Base-by-base conservation (phyloP, 2,329 filamentous ascomycete genomes). In the Xylariaceae sp. region DNA sequence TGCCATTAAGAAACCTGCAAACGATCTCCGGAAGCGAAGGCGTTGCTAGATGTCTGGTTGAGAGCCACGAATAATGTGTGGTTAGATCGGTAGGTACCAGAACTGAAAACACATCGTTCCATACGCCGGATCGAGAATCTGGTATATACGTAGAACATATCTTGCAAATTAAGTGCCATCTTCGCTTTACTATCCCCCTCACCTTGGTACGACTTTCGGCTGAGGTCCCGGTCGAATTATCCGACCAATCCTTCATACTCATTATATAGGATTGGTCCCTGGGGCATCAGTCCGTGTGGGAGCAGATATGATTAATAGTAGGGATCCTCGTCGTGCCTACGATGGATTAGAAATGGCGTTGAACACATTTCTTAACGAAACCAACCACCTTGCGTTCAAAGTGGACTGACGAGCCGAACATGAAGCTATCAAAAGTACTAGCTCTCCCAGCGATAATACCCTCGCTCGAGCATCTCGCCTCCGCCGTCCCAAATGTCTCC, bases 401-500 rank as follows among this genome's bases (percentile, higher is more conserved):
- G 32, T 37, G 9, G 32, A 7, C 32, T 10, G 32, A 37, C 12
- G 14, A 37, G 32, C 32, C 12, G 5, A 14, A 37, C 12, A 37
- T 37, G 32, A 37, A 37, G 12, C 32, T 3, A 37, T 37, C 32
- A 37, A 37, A 10, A 37, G 3, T 10, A 16, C 6, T 14, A 37
- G 7, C 12, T 3, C 3, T 16, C 6, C 3, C 32, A 14, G 32
- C 32, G 14, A 3, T 46, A 20, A 6, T 18, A 6, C 45, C 40
- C 12, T 14, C n/a, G 10, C 18, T 32, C 7, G 14, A 29, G 21
- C 23, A 20, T 3, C 21, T 26, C 16, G 40, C 40, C 6, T 29
- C 47, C 7, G 50, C 44, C 12, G 53, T 52, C 9, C 59, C 56
- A 21, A 56, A 61, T 18, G 50, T 61, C 4, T 51, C 53, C 19